Evolutionary conservation across 2,329 filamentous ascomycete species (phyloP), one percentile per base, ranked within the genome.

Genomic region (Ascochyta pisi): DNA sequence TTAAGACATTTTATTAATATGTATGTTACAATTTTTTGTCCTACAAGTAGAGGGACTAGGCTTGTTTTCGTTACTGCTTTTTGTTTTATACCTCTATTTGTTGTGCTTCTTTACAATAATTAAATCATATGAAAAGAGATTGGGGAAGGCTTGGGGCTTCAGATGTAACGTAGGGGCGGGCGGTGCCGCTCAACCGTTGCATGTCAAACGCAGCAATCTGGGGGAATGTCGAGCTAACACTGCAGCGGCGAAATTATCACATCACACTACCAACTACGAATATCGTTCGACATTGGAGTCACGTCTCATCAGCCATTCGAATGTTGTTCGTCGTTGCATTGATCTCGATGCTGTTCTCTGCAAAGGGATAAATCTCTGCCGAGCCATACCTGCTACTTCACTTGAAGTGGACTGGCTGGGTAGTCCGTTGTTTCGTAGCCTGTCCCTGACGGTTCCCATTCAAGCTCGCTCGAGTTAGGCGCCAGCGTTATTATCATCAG

Each of bases 61-160:
- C 2, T 19, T 19, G 2, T 19, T 19, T 19, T 2, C 2, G 19
- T 19, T 19, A 19, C 19, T 2, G 19, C 19, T 19, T 19, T 19
- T 19, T 19, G 2, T 19, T 19, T 2, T 19, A 19, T 19, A 19
- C 19, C 19, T 19, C 19, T 19, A 19, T 19, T 19, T 19, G 2
- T 2, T 19, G 2, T 19, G 2, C 19, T 19, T 19, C 19, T 19
- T 19, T 19, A 19, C 2, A 19, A 19, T 19, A 42, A 37, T 19
- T n/a, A n/a, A n/a, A n/a, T n/a, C n/a, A 51, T 10, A 42, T 51
- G 31, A 34, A 51, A 48, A 51, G 47, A 56, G 46, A 38, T 50
- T 38, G 47, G 27, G 19, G 23, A 16, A 26, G 24, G 24, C 24
- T 42, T 38, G 48, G 19, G 47, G 26, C 26, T 26, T 51, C 31